Evolutionary conservation across 257 asterid genomes (phyloP), one percentile per base, ranked within the genome.

Genomic region (Capsicum baccatum): DNA sequence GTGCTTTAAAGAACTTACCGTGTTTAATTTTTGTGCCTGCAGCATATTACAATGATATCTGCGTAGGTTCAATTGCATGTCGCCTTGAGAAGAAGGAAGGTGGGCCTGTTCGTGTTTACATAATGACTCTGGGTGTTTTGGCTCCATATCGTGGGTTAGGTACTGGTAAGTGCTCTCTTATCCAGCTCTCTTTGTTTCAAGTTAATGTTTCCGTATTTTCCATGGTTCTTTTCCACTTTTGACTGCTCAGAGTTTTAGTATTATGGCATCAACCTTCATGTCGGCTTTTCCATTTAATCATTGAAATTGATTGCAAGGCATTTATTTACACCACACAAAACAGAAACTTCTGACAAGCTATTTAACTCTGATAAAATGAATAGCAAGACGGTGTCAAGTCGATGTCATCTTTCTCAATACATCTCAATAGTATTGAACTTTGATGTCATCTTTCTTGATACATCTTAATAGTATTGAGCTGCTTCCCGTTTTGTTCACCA

Each of bases 61-160:
- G 99, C 88, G 98, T 94, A 59, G 99, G 99, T 83, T 91, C 98
- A n/a, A 94, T 96, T 69, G 99, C 99, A 74, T 96, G 98, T 86
- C 98, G 98, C 83, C 94, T 91, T 88, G 99, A 96, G 97, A 96
- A 94, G 93, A 94, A 93, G 88, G 99, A 96, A 84, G 91, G 87
- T 67, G 98, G 98, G 58, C 91, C 91, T 79, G 84, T 92, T 81
- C 91, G 98, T 76, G 94, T 92, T 78, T 97, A 95, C 93, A 95
- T 97, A 82, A 97, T 95, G 99, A 97, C 99, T 17, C 84, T 91
- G 84, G 93, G 93, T 58, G 91, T 91, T 83, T 88, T 91, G 88
- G 93, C 92, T 74, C 93, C 93, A 68, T 89, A 91, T 81, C 92
- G 92, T 26, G 90, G 91, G 76, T 67, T 91, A 82, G 91, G 93